Base-by-base conservation (phyloP, 2,329 filamentous ascomycete genomes). In the Reticulascus tulasneorum region DNA sequence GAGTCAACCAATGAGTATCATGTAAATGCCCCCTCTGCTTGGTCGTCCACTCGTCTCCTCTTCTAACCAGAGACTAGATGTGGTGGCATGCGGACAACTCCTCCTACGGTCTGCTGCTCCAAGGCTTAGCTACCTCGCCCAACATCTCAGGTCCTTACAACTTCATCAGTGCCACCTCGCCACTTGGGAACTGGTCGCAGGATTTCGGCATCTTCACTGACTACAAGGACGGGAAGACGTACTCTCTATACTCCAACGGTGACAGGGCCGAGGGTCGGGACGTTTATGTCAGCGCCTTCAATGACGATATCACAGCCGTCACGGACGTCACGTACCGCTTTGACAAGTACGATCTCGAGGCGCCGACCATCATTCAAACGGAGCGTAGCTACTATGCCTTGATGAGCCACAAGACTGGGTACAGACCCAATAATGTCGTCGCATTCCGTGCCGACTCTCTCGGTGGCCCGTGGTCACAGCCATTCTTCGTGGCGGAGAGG, bases 351-450 rank as follows among this genome's bases (percentile, higher is more conserved):
- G 76, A 79, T 44, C 63, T 79, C 2, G 76, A 80, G 46, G 76
- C 75, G 0, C 76, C 76, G 0, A 76, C 72, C 0, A 79, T 79
- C 33, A 60, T 79, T 6, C 75, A 79, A 49, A 79, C 76, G 0
- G 73, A 79, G 22, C 63, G 65, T 40, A 76, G 72, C 45, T 80
- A 80, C 46, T 79, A 71, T 46, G 72, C 74, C 0, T 48, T 80
- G 23, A 79, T 79, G 75, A 77, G 72, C 45, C 76, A 79, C 44
- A 80, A 79, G 60, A 80, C 76, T 0, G 76, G 76, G 1, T 80
- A 80, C 36, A 60, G 76, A n/a, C 75, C 76, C 1, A 79, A 79
- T 33, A 79, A 76, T 33, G 73, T 77, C 6, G 70, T 77, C n/a
- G 70, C 69, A 2, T 73, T 74, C 58, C 64, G 70, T 8, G 69